Conservation (phyloP, 768 basidiomycete species). For the Tylopilus plumbeoviolaceoides region DNA sequence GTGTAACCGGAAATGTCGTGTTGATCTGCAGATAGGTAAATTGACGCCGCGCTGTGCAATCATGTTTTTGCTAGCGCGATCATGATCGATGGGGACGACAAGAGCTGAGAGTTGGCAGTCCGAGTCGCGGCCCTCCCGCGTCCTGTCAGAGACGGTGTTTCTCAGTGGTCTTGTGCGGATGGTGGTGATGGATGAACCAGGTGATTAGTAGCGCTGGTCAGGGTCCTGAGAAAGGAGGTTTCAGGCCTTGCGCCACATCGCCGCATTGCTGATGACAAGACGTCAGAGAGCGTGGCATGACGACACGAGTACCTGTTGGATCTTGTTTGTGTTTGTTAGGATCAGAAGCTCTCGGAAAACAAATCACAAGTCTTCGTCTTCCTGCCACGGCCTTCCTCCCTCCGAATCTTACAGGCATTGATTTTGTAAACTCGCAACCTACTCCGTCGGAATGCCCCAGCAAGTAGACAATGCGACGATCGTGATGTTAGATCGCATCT, state of each 20-base stretch:
- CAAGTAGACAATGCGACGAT: slow-evolving; percentile 46
- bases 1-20: slow-evolving; percentile 2
- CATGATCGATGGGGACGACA: slow-evolving; percentile 20
- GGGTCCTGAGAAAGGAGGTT: not conserved
- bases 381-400: too few relatives aligned
- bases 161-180: not conserved
- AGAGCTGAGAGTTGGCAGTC: too few relatives aligned
- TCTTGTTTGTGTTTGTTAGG: slow-evolving; percentile 27
- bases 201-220: not conserved
- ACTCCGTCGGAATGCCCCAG: slow-evolving; percentile 39
- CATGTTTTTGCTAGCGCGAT: slow-evolving; percentile 9
- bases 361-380: not conserved
- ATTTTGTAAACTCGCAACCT: not conserved
- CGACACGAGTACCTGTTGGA: slow-evolving; percentile 21
- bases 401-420: not conserved
- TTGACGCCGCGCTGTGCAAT: slow-evolving; percentile 8
- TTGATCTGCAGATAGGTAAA: slow-evolving; percentile 13
- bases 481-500: slow-evolving; percentile 40
- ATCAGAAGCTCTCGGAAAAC: slow-evolving; percentile 26
- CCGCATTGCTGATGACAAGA: slow-evolving; percentile 14
- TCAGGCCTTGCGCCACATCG: slow-evolving; percentile 20
- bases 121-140: slow-evolving; percentile 5
- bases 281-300: slow-evolving; percentile 9
- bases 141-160: not conserved
- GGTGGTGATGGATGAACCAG: not conserved